Base-by-base conservation (phyloP, 306 rosid genomes). In the Quillaja saponaria region DNA sequence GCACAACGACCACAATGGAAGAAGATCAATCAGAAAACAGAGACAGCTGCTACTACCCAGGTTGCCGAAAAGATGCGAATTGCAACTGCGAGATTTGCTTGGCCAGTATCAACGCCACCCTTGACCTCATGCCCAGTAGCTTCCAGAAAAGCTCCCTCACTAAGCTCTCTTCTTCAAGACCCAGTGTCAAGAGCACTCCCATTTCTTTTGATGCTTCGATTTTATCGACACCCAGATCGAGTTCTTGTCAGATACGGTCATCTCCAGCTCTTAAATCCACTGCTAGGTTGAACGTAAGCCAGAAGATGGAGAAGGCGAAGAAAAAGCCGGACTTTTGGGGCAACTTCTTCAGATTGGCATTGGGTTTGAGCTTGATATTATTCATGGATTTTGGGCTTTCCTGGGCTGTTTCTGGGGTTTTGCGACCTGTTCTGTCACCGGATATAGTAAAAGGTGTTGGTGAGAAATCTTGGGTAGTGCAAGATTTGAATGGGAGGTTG, bases 91-190 rank as follows among this genome's bases (percentile, higher is more conserved):
- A 80, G 34, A 77, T 84, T 47, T 92, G 95, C 76, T 74, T 87
- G 73, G 96, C 75, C 7, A 92, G 96, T 67, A 80, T 91, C 85
- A 77, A 70, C 34, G 96, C 99, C 64, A 89, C 95, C 16, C 87
- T 78, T n/a, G 99, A 92, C 11, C 95, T 90, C 61, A 81, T 86
- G 67, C 88, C 96, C 48, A 5, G 54, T 11, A 83, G 84, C 69
- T 45, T 72, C n/a, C 81, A 81, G 53, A 91, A 81, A 58, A 85
- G 73, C 75, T 44, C 94, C 14, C 77, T 86, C 70, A 78, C 90
- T 1, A 78, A 86, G 55, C 71, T 81, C 67, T 86, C 92, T 8
- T 60, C 79, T 71, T 75, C 84, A 0, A 57, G 52, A 52, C 79
- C 88, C 62, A 50, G 49, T 13, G 13, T 76, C 15, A 47, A 81